Evolutionary conservation across 441 rosid genomes (phyloP), one percentile per base, ranked within the genome.

Genomic region (Theobroma grandiflorum): DNA sequence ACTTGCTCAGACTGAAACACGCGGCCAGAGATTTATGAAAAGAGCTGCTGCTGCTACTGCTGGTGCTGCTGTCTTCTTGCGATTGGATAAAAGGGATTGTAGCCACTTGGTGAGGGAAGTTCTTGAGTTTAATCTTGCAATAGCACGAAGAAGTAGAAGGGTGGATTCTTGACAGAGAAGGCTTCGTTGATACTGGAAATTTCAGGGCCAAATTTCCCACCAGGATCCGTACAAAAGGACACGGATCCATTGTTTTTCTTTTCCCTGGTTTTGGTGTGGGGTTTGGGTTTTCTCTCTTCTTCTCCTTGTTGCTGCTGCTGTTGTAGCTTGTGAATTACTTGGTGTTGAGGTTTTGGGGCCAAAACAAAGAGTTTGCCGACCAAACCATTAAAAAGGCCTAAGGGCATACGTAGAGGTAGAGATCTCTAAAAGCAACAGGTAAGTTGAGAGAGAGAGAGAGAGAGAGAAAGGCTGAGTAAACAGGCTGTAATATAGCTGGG

Each of bases 401-500:
- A 75, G 63, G 55, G 83, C 75, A 66, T 57, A 72, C 59, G 43
- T 7, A 18, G 76, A 61, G 45, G 22, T 9, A 77, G 33, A 33
- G 62, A 37, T 3, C 7, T 45, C 37, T 38, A 40, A 3, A 67
- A 58, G 75, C 66, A 14, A 22, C 40, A 5, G 33, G 15, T 63
- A 66, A 69, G 62, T 47, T 35, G 2, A 26, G 31, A 26, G 31
- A 26, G 31, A 26, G 31, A 71, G 72, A 76, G 84, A 76, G 79
- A 53, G 79, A 50, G 7, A 15, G 37, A 40, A 38, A 53, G n/a
- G 4, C 31, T 11, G 8, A 61, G 12, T 11, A 66, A 69, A 91
- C 95, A 91, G 93, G 79, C 97, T 94, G 98, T 88, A 88, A 85
- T 66, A 81, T 84, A 89, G 97, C 93, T 91, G 95, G 82, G 81